These are phyloP conservation scores for Aspergillus nanangensis DNA, from an alignment of 495 filamentous ascomycete species.

Conservation along the genomic window DNA sequence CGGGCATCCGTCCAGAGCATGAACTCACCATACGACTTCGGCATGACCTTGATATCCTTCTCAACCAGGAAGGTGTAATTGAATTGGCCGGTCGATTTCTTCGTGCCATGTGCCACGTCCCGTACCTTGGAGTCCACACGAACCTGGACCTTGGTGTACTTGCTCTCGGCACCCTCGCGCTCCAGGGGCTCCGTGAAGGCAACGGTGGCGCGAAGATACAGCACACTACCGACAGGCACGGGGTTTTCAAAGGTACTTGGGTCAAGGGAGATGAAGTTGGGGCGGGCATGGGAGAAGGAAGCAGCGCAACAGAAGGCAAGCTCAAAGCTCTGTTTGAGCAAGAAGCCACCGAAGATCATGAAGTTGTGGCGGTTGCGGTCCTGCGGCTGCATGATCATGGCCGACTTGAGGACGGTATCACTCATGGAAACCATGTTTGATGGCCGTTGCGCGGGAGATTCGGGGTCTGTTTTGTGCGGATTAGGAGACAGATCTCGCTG, in stretches of 20 bases:
- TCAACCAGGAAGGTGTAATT: slow-evolving; percentile 81
- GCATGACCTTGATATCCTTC: slow-evolving; percentile 69
- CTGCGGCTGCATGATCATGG: slow-evolving; percentile 84
- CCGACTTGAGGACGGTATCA: slow-evolving; percentile 60
- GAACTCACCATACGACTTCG: slow-evolving; percentile 68
- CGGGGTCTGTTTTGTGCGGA: slow-evolving; percentile 46
- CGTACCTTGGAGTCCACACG: slow-evolving; percentile 73
- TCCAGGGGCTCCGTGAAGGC: slow-evolving; percentile 69
- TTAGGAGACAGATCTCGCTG: background rate
- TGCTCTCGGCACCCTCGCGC: slow-evolving; percentile 26
- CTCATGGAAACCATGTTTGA: slow-evolving; percentile 64
- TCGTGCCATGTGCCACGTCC: slow-evolving; percentile 70
- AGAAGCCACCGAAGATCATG: slow-evolving; percentile 87
- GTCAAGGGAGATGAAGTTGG: slow-evolving; percentile 74
- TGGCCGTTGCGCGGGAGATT: slow-evolving; percentile 52
- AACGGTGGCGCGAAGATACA: slow-evolving; percentile 74
- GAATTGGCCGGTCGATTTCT: slow-evolving; percentile 75
- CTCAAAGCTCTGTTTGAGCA: slow-evolving; percentile 79
- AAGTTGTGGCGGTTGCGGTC: slow-evolving; percentile 81
- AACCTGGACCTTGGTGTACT: slow-evolving; percentile 67
- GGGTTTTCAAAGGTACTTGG: slow-evolving; percentile 81
- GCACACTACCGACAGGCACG: slow-evolving; percentile 76
- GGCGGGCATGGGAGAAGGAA: slow-evolving; percentile 66
- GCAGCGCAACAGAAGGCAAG: slow-evolving; percentile 88
- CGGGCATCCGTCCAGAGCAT: slow-evolving; percentile 78